Base-by-base conservation (phyloP, 2,329 filamentous ascomycete genomes). In the Fusarium tanahbumbuense region DNA sequence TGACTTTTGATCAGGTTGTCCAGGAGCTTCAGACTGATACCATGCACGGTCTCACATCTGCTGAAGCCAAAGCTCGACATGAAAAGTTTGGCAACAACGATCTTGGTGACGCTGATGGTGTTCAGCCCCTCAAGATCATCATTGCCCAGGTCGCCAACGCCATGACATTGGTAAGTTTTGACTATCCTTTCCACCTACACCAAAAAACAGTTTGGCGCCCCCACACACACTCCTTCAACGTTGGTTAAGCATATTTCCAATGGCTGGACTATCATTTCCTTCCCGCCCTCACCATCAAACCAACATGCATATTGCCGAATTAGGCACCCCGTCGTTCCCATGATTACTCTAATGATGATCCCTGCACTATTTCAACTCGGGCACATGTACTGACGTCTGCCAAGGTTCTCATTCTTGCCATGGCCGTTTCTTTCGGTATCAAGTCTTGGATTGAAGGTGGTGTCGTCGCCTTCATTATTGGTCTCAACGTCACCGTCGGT, bases 111-210 rank as follows among this genome's bases (percentile, higher is more conserved):
- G 75, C 76, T 37, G 77, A 80, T 53, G 76, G 85, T 13, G 86
- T 91, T 47, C 85, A 81, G 80, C 77, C 85, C 81, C 58, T 84
- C 46, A 89, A 89, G 75, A 88, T 90, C 37, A 77, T 90, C 12
- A 80, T 91, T 47, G 83, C 86, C 27, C 90, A 92, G 76, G 81
- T 92, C 57, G 89, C 89, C 55, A 92, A 92, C 75, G 89, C 89
- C 12, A 88, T 92, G 88, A 91, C 88, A 65, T 76, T 92, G 78
- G 90, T 90, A 71, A 74, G 78, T 71, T 27, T 49, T 52, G 30
- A 41, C 20, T 16, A 22, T 28, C 18, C 11, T 45, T 54, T 37
- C 16, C 23, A n/a, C n/a, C n/a, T n/a, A 23, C 22, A 23, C 22
- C 22, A 23, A 23, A 23, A 23, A 23, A 23, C 22, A 23, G 22